A percentile compares a stretch with the other conserved stretches of the same genome.
phyloP scores from a whole-genome alignment of 768 basidiomycete species.

The Suillus decipiens region DNA sequence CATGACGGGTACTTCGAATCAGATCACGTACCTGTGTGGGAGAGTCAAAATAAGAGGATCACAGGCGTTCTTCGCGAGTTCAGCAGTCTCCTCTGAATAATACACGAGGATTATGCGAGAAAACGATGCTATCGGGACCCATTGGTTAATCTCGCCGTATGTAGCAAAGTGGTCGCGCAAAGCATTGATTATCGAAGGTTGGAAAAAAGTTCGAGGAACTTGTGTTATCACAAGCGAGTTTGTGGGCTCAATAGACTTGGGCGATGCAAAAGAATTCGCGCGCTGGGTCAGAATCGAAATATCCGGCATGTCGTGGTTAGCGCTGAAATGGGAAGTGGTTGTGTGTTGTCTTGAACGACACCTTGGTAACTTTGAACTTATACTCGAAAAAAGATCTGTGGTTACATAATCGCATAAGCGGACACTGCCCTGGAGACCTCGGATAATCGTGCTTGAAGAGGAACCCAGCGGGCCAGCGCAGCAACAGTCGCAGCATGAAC shows the following conservation, averaged over 20 bases:
- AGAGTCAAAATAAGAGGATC: conserved; percentile 65
- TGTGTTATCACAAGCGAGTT: conserved; percentile 86
- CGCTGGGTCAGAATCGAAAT: conserved; percentile 28
- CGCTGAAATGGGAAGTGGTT: background rate
- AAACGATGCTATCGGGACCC: conserved; percentile 86
- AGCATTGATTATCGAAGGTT: conserved; percentile 63
- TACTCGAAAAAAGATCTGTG: background rate
- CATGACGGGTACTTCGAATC: background rate
- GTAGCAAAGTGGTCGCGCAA: conserved; percentile 70
- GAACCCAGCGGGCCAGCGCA: background rate
- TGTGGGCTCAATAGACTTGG: conserved; percentile 40
- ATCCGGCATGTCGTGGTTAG: conserved; percentile 19
- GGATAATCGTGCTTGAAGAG: too few relatives aligned
- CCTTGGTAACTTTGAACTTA: conserved; percentile 2
- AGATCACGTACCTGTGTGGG: conserved; percentile 48
- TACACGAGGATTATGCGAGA: conserved; percentile 84
- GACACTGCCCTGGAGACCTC: background rate
- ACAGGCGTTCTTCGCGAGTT: conserved; percentile 63
- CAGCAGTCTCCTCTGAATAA: conserved; percentile 59
- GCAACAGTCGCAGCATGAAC: background rate
- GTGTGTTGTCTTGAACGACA: background rate
- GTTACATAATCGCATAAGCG: conserved; percentile 2
- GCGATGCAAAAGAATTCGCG: background rate
- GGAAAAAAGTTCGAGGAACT: conserved; percentile 78
- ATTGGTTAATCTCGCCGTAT: conserved; percentile 84